Percentiles rank a stretch among this genome's conserved stretches.
Conservation (phyloP, 1,284 basidiomycete species). For the Lignosus rhinocerotis region DNA sequence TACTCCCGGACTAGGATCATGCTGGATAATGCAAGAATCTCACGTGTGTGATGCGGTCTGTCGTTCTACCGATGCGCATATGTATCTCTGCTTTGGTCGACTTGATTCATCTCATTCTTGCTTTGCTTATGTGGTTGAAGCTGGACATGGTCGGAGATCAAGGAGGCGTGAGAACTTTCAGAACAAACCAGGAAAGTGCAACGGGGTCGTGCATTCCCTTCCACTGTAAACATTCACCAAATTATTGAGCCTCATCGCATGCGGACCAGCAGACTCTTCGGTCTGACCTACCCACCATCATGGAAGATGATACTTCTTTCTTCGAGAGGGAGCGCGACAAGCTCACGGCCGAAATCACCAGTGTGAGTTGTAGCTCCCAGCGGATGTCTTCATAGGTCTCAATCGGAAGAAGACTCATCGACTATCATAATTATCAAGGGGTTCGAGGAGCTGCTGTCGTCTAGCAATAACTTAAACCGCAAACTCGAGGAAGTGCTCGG, state of each 20-base stretch:
- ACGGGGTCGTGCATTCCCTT: not conserved
- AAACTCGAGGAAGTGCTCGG: conserved; percentile 90
- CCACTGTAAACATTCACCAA: not conserved
- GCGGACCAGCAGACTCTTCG: not conserved
- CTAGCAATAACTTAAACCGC: conserved; percentile 88
- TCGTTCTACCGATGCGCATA: not conserved
- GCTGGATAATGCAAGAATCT: conserved; percentile 15
- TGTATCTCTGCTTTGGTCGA: not conserved
- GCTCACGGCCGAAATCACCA: conserved; percentile 69
- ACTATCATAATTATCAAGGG: conserved; percentile 51
- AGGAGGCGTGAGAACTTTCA: not conserved
- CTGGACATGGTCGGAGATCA: not conserved
- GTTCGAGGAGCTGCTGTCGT: conserved; percentile 86
- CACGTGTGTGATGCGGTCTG: conserved; percentile 3
- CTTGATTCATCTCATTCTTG: not conserved
- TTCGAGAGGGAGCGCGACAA: conserved; percentile 79
- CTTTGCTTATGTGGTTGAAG: not conserved
- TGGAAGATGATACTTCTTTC: conserved; percentile 61
- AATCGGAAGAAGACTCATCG: not conserved
- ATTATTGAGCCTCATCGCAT: not conserved
- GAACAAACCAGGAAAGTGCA: not conserved
- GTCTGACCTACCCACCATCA: not conserved
- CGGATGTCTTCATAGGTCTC: not conserved
- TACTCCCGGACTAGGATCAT: conserved; percentile 25
- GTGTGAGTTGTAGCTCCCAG: conserved; percentile 44